Evolutionary conservation across 2,329 filamentous ascomycete species (phyloP).

Genomic region (Sarocladium oryzae): DNA sequence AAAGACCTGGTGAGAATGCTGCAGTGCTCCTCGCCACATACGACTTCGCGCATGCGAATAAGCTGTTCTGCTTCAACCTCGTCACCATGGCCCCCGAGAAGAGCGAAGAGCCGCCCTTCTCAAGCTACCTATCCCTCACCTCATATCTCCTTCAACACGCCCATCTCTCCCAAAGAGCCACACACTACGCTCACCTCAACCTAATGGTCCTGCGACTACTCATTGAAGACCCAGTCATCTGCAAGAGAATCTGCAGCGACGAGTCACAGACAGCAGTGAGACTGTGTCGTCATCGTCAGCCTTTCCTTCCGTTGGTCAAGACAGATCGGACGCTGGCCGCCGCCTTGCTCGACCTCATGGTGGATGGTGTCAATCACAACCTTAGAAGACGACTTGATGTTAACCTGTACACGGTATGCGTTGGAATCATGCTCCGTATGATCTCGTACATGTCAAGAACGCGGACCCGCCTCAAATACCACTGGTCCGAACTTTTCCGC

Average conservation of each 20-base stretch:
- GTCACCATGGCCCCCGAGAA: conserved; percentile 59
- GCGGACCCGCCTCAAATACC: conserved; percentile 75
- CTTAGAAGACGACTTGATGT: conserved; percentile 78
- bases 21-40: conserved; percentile 80
- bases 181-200: conserved; percentile 78
- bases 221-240: conserved; percentile 75
- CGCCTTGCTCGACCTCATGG: conserved; percentile 75
- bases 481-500: conserved; percentile 94
- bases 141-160: conserved; percentile 94
- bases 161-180: conserved; percentile 70
- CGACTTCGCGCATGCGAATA: conserved; percentile 91
- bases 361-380: conserved; percentile 93
- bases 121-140: conserved; percentile 76
- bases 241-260: conserved; percentile 77
- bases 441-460: conserved; percentile 79
- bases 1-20: conserved; percentile 70
- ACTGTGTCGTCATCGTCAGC: conserved; percentile 82
- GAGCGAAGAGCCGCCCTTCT: conserved; percentile 66
- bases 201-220: conserved; percentile 80
- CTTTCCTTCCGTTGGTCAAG: conserved; percentile 69
- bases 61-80: conserved; percentile 84
- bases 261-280: conserved; percentile 69
- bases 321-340: conserved; percentile 69
- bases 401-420: conserved; percentile 72
- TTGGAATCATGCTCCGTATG: conserved; percentile 76